A percentile compares a stretch with the other conserved stretches of the same genome.
These are phyloP conservation scores for Silene latifolia DNA, from an alignment of 148 eudicot genomes.

Conservation along the genomic window DNA sequence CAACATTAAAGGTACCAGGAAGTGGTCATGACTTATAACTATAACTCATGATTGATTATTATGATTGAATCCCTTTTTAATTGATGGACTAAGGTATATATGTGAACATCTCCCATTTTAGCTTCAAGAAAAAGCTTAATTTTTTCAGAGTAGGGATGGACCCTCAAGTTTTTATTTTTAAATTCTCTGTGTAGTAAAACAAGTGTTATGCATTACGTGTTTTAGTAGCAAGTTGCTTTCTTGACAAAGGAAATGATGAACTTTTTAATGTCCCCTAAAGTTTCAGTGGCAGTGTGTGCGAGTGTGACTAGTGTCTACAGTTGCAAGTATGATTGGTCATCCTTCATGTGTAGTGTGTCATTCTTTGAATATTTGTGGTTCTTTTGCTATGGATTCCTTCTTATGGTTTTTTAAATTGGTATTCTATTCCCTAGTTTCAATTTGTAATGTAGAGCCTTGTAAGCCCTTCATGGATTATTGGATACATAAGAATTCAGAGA, in stretches of 20 bases:
- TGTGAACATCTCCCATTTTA: neutral
- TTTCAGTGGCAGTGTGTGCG: neutral
- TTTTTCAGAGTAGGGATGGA: neutral
- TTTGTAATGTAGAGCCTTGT: neutral
- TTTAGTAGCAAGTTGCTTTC: slow-evolving; percentile 1
- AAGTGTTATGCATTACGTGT: neutral
- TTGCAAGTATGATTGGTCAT: neutral
- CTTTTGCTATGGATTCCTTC: neutral
- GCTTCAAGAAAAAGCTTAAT: neutral
- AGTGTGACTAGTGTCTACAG: neutral
- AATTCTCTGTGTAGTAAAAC: neutral
- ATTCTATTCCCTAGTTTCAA: neutral
- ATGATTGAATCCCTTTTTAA: slow-evolving; percentile 7
- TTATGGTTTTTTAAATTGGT: neutral
- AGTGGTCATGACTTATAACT: neutral
- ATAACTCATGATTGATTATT: neutral
- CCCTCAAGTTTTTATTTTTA: neutral
- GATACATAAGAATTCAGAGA: neutral
- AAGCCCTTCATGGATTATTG: neutral
- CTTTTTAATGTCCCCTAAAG: neutral
- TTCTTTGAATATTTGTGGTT: neutral
- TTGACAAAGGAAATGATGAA: neutral
- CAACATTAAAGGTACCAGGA: slow-evolving; percentile 69
- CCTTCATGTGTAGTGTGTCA: neutral
- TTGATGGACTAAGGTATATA: neutral